These are phyloP conservation scores for Lenzites betulinus DNA, from an alignment of 768 basidiomycete species.

Conservation along the genomic window DNA sequence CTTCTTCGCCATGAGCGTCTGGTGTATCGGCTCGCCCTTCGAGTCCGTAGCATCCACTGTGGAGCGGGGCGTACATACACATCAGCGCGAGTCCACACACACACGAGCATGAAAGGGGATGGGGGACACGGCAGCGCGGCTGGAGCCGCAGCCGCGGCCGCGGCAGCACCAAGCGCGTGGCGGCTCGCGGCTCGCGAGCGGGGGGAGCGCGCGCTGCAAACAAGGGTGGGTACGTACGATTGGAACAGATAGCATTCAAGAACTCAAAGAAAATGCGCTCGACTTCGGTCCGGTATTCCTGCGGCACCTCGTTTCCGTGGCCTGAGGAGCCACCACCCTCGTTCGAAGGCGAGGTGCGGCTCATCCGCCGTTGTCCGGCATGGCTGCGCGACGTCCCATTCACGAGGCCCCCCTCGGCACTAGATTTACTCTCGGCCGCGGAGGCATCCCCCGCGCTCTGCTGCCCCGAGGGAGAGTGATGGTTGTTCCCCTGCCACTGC, in stretches of 20 bases:
- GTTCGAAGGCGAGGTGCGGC: conserved; percentile 30
- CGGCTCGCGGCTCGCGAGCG: background rate
- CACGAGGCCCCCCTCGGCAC: conserved; percentile 31
- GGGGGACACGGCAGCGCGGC: background rate
- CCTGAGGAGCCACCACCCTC: conserved; percentile 29
- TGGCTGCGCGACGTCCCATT: conserved; percentile 30
- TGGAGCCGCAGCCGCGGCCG: background rate
- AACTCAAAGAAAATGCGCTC: conserved; percentile 92
- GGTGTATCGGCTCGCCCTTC: conserved; percentile 97
- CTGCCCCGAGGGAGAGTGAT: conserved; percentile 16
- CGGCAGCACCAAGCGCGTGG: background rate
- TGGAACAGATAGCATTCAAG: conserved; percentile 84
- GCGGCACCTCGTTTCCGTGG: conserved; percentile 67
- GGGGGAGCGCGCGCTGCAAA: conserved; percentile 1
- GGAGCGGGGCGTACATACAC: conserved; percentile 23
- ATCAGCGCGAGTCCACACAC: conserved; percentile 14
- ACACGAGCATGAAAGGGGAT: conserved; percentile 12
- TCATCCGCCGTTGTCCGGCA: conserved; percentile 28
- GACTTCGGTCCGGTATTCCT: conserved; percentile 79
- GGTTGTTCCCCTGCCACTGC: conserved; percentile 15
- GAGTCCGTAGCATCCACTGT: conserved; percentile 89
- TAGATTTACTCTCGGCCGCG: conserved; percentile 18
- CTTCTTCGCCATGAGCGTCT: conserved; percentile 98
- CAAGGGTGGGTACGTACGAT: conserved; percentile 57
- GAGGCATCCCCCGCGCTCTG: background rate